Conservation (phyloP, 805 yeast genomes). For the Myxozyma monticola region DNA sequence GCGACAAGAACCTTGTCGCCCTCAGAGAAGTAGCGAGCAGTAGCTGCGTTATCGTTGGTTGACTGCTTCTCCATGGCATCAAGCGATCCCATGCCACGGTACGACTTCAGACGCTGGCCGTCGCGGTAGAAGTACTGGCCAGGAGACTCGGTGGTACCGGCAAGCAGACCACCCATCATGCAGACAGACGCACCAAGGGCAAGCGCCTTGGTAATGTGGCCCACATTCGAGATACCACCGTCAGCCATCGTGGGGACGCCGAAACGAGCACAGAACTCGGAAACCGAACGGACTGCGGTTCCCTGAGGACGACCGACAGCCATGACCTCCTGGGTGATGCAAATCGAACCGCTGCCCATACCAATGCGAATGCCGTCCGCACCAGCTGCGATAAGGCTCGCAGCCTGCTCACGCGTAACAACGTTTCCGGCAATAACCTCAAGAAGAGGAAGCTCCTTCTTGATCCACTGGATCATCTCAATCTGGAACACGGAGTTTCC, state of each 20-base stretch:
- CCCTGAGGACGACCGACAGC: conserved; percentile 99
- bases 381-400: conserved; percentile 89
- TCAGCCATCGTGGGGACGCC: conserved; percentile 99
- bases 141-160: conserved; percentile 98
- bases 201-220: conserved; percentile 95
- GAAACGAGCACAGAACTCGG: conserved; percentile 89
- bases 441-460: conserved; percentile 71
- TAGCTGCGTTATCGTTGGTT: conserved; percentile 93
- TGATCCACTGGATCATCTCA: conserved; percentile 90
- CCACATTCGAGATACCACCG: conserved; percentile 98
- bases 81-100: conserved; percentile 99
- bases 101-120: conserved; percentile 94
- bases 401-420: conserved; percentile 98
- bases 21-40: conserved; percentile 97
- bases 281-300: conserved; percentile 93
- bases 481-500: conserved; percentile 96
- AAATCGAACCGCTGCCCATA: conserved; percentile 99
- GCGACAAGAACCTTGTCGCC: conserved; percentile 94
- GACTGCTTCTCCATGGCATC: conserved; percentile 90
- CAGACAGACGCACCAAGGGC: conserved; percentile 96
- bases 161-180: conserved; percentile 99
- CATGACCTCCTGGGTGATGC: conserved; percentile 99
- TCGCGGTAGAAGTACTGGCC: conserved; percentile 98
- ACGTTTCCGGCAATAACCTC: conserved; percentile 97
- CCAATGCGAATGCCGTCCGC: conserved; percentile 98